Conservation (phyloP, 139 green algal species). For the Microglena sp. region DNA sequence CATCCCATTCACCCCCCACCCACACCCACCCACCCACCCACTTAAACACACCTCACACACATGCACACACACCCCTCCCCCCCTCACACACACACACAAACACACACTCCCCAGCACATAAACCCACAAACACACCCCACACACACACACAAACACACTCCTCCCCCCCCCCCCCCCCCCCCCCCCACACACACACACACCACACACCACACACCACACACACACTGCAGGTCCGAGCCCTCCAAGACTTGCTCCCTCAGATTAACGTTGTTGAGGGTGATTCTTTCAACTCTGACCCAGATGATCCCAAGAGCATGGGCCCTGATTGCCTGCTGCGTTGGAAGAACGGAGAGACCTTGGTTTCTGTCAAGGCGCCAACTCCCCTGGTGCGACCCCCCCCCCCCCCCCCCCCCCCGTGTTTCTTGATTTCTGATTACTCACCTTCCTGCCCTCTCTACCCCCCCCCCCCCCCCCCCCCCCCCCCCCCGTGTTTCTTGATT, state of each 20-base stretch:
- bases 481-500: too few relatives aligned
- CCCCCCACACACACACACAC: not conserved
- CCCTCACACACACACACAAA: not conserved
- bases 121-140: too few relatives aligned
- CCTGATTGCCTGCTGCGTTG: slow-evolving; percentile 48
- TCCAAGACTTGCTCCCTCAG: slow-evolving; percentile 72
- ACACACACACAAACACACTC: too few relatives aligned
- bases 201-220: not conserved
- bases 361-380: slow-evolving; percentile 29
- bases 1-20: too few relatives aligned
- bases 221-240: slow-evolving; percentile 48
- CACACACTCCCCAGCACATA: too few relatives aligned
- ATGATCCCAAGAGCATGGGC: slow-evolving; percentile 75
- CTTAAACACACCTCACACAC: not conserved
- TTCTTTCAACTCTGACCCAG: slow-evolving; percentile 73
- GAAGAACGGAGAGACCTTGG: slow-evolving; percentile 40
- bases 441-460: not conserved
- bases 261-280: slow-evolving; percentile 69
- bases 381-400: slow-evolving; percentile 62
- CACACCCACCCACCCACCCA: too few relatives aligned
- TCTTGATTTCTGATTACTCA: not conserved
- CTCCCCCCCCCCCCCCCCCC: too few relatives aligned
- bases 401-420: too few relatives aligned
- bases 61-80: not conserved
- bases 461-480: not conserved